Base-by-base conservation (phyloP, 768 basidiomycete genomes). In the Amanita molliuscula region DNA sequence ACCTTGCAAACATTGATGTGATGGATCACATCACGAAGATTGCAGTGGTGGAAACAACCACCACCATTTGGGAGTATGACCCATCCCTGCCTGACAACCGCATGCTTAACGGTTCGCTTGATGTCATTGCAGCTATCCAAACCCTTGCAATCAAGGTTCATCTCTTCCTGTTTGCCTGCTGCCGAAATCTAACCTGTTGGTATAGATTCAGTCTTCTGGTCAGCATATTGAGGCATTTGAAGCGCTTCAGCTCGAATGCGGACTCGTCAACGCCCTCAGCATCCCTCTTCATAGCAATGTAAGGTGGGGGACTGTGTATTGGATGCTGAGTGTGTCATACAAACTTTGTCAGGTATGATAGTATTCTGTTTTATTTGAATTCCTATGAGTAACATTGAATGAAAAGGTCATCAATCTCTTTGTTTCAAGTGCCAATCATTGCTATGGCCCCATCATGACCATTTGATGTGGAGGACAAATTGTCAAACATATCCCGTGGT, bases 51-150 rank as follows among this genome's bases (percentile, higher is more conserved):
- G 60, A 65, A 36, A 66, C 52, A 0, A 47, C 55, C 8, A 56
- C 52, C 0, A 62, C 65, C 0, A 68, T 69, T 10, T 70, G 65
- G 66, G 62, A 65, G n/a, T 67, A 63, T 48, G 60, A 70, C 23
- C 66, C 65, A 0, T 13, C 20, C 0, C 33, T 54, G 2, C 13
- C 43, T 2, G 48, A 51, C 21, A 67, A 67, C 44, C 47, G 53
- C 10, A 56, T 68, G 4, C 53, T 59, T 11, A 55, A 54, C 5
- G 56, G 58, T 15, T 61, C 56, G 0, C 52, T 67, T 0, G 59
- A 68, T 52, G 62, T 65, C 1, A 59, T 69, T 31, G 59, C 65
- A 0, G 51, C 61, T 0, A 56, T 67, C 2, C 48, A 55, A 1
- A 68, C 62, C 0, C 50, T 66, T 0, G 58, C 59, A 1, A 56